Base-by-base conservation (phyloP, 108 stramenopile species). In the Fragilariopsis cylindrus region DNA sequence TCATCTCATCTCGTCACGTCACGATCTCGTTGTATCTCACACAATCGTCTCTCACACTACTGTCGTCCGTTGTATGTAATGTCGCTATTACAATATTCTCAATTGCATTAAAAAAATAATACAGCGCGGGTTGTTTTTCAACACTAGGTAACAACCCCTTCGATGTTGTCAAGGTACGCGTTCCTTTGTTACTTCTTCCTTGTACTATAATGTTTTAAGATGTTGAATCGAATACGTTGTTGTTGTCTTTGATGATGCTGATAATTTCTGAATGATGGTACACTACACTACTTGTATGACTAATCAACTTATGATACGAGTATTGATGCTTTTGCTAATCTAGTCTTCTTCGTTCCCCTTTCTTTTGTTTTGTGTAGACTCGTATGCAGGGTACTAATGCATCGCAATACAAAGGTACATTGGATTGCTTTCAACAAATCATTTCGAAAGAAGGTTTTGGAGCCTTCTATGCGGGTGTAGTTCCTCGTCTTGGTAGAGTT, bases 121-220 rank as follows among this genome's bases (percentile, higher is more conserved):
- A 30, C 2, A 30, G 83, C 53, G 97, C 98, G 5, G 99, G 99
- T 15, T 97, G 96, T 73, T 98, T 99, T 74, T 95, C 93, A 57
- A 98, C 97, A 5, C 60, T 98, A 16, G 92, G 96, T 57, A 99
- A 98, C 79, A 97, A 97, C 76, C 96, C 97, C 5, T 97, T 97
- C 74, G 99, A 99, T 81, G 97, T 99, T 48, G 96, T 98, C 50
- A 99, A 99, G 84, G 62, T n/a, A 45, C 43, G 62, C 30, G 30
- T 30, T 30, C 30, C 30, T 30, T 30, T 30, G 30, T 30, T 30
- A 30, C 30, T 30, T 30, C 30, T 30, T 30, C 30, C 80, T 84
- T 48, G 66, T 77, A 58, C 3, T 64, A 40, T 48, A 40, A 30
- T 21, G 1, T 7, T 21, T 58, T 45, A 57, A 43, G 7, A 62